Evolutionary conservation across 176 grass and related monocot species (phyloP).

Genomic region (Tillandsia leiboldiana): DNA sequence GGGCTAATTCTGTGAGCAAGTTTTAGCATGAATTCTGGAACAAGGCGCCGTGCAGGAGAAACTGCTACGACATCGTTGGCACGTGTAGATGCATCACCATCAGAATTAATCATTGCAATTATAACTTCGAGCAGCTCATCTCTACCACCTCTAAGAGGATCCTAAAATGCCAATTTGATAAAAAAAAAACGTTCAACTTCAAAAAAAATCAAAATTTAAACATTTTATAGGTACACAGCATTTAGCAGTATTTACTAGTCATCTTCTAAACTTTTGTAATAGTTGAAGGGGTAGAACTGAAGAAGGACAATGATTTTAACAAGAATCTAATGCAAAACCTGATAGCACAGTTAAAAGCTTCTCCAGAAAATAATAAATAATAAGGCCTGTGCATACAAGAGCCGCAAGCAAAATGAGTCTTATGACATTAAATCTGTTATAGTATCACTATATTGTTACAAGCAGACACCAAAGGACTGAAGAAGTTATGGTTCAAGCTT

Average conservation of each 20-base stretch:
- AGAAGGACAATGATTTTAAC: too few species aligned
- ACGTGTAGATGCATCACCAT: slow-evolving; percentile 24
- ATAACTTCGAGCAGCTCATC: slow-evolving; percentile 82
- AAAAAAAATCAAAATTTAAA: neutral
- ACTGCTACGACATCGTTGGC: slow-evolving; percentile 19
- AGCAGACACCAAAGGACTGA: neutral
- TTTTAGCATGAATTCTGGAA: slow-evolving; percentile 80
- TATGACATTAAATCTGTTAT: neutral
- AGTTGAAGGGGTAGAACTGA: too few species aligned
- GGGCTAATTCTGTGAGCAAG: slow-evolving; percentile 75
- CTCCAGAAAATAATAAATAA: too few species aligned
- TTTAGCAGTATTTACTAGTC: neutral
- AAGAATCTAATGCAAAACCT: too few species aligned
- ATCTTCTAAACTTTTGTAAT: neutral
- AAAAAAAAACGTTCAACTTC: slow-evolving; percentile 3
- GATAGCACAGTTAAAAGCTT: too few species aligned
- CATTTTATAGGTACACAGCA: neutral
- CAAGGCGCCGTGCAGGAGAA: slow-evolving; percentile 61
- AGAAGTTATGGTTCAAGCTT: neutral
- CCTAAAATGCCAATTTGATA: slow-evolving; percentile 30
- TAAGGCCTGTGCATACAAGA: neutral
- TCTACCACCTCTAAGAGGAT: slow-evolving; percentile 86
- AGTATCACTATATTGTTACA: neutral
- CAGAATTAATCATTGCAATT: slow-evolving; percentile 36
- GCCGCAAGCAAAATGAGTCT: neutral